Evolutionary conservation across 164 flowering plant species (phyloP).

Genomic region (Dillenia suffruticosa): DNA sequence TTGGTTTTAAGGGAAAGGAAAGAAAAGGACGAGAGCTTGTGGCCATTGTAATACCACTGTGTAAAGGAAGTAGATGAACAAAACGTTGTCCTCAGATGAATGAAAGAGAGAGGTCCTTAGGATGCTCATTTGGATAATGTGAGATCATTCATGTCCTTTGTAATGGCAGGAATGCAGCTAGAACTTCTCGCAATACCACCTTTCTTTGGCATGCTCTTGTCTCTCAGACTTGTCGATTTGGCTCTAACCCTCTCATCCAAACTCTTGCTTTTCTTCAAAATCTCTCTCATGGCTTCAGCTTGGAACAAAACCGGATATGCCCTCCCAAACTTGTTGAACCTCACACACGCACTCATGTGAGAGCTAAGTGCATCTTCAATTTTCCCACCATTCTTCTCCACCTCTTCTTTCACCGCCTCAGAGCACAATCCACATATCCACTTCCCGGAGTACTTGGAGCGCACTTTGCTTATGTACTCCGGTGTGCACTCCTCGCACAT

Average conservation of each 20-base stretch:
- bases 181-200: conserved; percentile 66
- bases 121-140: conserved; percentile 1
- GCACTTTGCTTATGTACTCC: conserved; percentile 47
- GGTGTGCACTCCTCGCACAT: conserved; percentile 75
- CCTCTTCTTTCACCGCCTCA: conserved; percentile 69
- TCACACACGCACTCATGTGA: conserved; percentile 59
- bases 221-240: conserved; percentile 52
- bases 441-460: conserved; percentile 50
- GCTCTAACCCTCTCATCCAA: conserved; percentile 34
- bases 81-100: no score
- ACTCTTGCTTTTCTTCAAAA: conserved; percentile 44
- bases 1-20: no score
- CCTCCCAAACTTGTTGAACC: conserved; percentile 62
- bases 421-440: conserved; percentile 71
- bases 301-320: conserved; percentile 59
- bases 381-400: conserved; percentile 60
- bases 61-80: no score
- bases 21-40: no score
- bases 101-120: background rate
- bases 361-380: conserved; percentile 56
- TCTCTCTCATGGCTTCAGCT: conserved; percentile 69
- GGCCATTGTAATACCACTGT: no score
- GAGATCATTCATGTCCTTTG: conserved; percentile 42
- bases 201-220: conserved; percentile 21
- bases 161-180: conserved; percentile 79